Evolutionary conservation across 208 protist species (phyloP).

Genomic region (Acanthamoeba quina): DNA sequence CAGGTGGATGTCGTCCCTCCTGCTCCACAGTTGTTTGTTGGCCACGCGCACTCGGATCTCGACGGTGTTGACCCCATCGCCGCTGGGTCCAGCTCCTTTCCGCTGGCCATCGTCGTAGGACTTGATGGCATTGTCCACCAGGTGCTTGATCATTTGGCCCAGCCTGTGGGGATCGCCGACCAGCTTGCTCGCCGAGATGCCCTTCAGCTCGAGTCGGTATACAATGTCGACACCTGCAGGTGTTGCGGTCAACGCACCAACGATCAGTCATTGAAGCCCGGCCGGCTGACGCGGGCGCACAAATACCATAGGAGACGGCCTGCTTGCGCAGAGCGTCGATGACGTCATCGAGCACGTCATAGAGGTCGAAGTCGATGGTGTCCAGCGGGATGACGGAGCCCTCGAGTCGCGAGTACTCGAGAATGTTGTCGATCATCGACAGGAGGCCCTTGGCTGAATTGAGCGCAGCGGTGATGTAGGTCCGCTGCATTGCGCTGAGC

Average conservation of each 20-base stretch:
- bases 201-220: not conserved
- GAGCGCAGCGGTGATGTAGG: conserved; percentile 6
- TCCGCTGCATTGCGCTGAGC: not conserved
- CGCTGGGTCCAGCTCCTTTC: not conserved
- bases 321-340: not conserved
- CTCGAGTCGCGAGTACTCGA: conserved; percentile 19
- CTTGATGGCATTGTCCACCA: conserved; percentile 31
- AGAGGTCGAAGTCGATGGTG: not conserved
- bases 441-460: conserved; percentile 31
- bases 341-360: not conserved
- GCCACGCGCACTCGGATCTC: not conserved
- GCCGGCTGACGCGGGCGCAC: no score
- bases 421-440: conserved; percentile 43
- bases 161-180: not conserved
- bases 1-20: not conserved
- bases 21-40: not conserved
- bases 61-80: not conserved
- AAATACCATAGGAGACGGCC: not conserved
- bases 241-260: not conserved
- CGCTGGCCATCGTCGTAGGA: not conserved
- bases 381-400: not conserved
- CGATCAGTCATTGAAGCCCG: no score
- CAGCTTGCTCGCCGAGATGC: not conserved
- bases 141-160: not conserved
- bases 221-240: not conserved